A percentile compares a stretch with the other conserved stretches of the same genome.
Conservation (phyloP, 768 basidiomycete genomes). For the Mycena metata region DNA sequence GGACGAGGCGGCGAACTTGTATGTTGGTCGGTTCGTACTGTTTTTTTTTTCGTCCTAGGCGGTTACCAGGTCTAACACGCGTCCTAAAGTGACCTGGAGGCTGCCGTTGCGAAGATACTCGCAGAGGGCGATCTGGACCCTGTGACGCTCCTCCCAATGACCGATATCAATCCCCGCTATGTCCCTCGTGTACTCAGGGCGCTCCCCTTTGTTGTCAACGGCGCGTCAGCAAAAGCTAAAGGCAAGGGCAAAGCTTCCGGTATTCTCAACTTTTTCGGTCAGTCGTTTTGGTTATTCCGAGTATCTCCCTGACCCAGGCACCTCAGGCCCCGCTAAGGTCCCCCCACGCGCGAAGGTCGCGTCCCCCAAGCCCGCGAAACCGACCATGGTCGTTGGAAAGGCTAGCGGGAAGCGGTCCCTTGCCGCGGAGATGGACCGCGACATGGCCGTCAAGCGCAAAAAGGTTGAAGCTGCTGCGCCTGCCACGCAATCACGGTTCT, state of each 20-base stretch:
- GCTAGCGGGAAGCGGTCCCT: constrained; percentile 84
- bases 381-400: constrained; percentile 58
- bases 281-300: constrained; percentile 38
- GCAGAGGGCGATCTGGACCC: constrained; percentile 82
- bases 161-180: constrained; percentile 82
- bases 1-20: constrained; percentile 74
- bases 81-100: constrained; percentile 70
- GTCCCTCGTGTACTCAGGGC: constrained; percentile 66
- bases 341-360: constrained; percentile 43
- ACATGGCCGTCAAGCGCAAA: constrained; percentile 66
- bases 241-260: constrained; percentile 62
- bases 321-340: constrained; percentile 53
- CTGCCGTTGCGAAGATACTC: constrained; percentile 72
- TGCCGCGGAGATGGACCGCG: constrained; percentile 77
- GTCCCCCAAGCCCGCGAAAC: constrained; percentile 35
- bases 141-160: constrained; percentile 73
- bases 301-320: constrained; percentile 19
- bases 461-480: constrained; percentile 48
- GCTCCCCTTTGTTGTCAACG: constrained; percentile 43
- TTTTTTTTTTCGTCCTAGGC: background rate
- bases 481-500: constrained; percentile 46
- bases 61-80: constrained; percentile 20
- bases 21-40: constrained; percentile 74
- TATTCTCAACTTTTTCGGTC: constrained; percentile 77
- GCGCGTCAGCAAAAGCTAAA: constrained; percentile 56